Evolutionary conservation across 2,329 filamentous ascomycete genomes (phyloP), one percentile per base, ranked within the genome.

Genomic region (Cordyceps fumosorosea): DNA sequence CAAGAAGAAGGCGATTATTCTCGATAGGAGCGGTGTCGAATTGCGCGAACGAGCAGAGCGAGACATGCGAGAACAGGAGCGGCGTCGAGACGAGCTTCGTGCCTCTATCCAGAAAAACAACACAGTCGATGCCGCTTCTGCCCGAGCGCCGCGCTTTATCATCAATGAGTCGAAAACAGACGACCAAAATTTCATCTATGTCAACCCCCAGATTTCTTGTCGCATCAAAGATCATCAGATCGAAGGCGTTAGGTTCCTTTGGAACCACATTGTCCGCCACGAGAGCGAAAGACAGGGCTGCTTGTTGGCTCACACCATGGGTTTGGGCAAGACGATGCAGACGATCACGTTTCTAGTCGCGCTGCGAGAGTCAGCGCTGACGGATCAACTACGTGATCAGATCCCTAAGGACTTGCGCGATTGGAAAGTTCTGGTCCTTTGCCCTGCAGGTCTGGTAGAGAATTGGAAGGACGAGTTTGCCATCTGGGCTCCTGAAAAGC

Each of bases 251-350:
- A 87, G 88, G 12, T 96, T 96, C 73, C 84, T 97, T 79, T 97
- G 93, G 91, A 87, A 91, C 66, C 89, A 93, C 65, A 78, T 96
- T 51, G 84, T 93, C 6, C 80, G 82, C 37, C 82, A 86, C 61
- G 71, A 77, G 1, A 76, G 80, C 4, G 76, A 78, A 5, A 80
- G 81, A 20, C 87, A 92, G 72, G 92, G 92, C 2, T 96, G 90
- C 70, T 80, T 96, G 14, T 79, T 96, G 22, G 89, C 92, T 6
- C 92, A 96, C 72, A 91, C 90, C 0, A 96, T 96, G 92, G 93
- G 93, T 1, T 76, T 96, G 2, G 92, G 92, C 18, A 97, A 96
- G 76, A 96, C 92, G 0, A 91, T 96, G 87, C 92, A 96, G 76
- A 84, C 91, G 6, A 91, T 96, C 63, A 89, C 91, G 0, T 77